Evolutionary conservation across 1,284 basidiomycete genomes (phyloP).

Genomic region (Bjerkandera adusta): DNA sequence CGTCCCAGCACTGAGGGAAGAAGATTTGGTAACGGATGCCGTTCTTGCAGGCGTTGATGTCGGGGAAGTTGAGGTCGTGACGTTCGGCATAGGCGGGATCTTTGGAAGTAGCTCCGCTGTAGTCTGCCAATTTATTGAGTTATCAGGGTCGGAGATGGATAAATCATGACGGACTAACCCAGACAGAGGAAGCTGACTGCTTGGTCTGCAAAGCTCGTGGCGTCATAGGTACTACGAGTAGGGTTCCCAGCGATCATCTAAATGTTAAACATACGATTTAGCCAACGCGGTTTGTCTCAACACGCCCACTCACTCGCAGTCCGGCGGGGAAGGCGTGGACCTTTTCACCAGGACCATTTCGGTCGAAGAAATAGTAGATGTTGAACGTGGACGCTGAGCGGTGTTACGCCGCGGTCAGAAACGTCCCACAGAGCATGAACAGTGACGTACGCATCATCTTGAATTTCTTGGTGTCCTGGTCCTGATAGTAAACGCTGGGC

Average conservation of each 20-base stretch:
- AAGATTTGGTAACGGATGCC: constrained; percentile 43
- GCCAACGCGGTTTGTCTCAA: too few species aligned
- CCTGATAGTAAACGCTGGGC: constrained; percentile 25
- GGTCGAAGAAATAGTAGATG: constrained; percentile 30
- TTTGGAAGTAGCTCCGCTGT: constrained; percentile 25
- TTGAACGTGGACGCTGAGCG: constrained; percentile 20
- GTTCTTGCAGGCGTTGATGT: constrained; percentile 32
- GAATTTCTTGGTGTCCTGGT: constrained; percentile 20
- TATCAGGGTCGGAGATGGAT: background rate
- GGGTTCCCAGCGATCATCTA: constrained; percentile 42
- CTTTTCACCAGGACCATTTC: constrained; percentile 19
- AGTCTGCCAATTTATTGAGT: constrained; percentile 21
- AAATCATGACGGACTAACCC: constrained; percentile 20
- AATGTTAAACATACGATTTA: background rate
- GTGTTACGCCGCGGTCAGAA: background rate
- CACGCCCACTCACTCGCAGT: constrained; percentile 20
- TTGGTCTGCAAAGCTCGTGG: constrained; percentile 35
- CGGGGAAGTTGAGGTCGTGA: constrained; percentile 24
- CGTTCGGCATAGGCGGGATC: constrained; percentile 27
- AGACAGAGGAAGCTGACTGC: constrained; percentile 42
- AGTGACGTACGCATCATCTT: constrained; percentile 25
- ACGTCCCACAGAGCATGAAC: constrained; percentile 2
- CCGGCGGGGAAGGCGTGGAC: constrained; percentile 28
- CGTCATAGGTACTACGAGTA: constrained; percentile 32
- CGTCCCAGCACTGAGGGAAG: constrained; percentile 45